A percentile compares a stretch with the other conserved stretches of the same genome.
These are phyloP conservation scores for Sechiopsis laciniata DNA, from an alignment of 306 rosid species.

Conservation along the genomic window DNA sequence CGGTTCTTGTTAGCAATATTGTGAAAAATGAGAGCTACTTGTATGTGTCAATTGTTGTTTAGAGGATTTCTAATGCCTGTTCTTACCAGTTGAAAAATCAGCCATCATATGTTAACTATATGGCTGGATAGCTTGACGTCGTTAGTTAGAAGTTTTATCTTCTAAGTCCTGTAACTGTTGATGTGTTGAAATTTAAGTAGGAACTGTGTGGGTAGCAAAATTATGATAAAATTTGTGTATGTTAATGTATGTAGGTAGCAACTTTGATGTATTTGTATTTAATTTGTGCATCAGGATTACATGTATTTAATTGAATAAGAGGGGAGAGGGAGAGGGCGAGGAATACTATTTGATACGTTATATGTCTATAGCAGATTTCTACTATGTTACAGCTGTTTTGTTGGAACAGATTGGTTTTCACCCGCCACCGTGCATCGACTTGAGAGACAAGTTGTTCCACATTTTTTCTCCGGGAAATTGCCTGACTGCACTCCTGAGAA, in stretches of 20 bases:
- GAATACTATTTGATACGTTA: too few relatives aligned
- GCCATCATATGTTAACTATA: background rate
- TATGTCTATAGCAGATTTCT: background rate
- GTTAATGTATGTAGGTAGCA: too few relatives aligned
- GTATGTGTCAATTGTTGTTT: background rate
- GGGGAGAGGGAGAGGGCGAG: too few relatives aligned
- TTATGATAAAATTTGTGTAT: background rate
- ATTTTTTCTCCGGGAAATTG: slow-evolving; percentile 79
- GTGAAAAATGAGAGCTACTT: background rate
- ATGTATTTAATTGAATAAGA: too few relatives aligned
- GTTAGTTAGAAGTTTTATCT: too few relatives aligned
- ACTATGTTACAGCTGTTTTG: background rate
- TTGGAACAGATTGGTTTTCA: slow-evolving; percentile 86
- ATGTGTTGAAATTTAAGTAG: background rate
- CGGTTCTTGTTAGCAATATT: background rate
- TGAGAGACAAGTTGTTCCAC: slow-evolving; percentile 98
- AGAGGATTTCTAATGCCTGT: too few relatives aligned
- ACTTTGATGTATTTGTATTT: too few relatives aligned
- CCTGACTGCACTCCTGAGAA: slow-evolving; percentile 65
- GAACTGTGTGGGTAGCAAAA: background rate
- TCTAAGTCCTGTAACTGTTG: background rate
- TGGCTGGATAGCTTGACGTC: background rate
- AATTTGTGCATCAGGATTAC: too few relatives aligned
- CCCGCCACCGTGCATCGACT: slow-evolving; percentile 81
- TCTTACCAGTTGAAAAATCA: background rate